Base-by-base conservation (phyloP, 2,329 filamentous ascomycete species). In the Pseudocercospora macadamiae region DNA sequence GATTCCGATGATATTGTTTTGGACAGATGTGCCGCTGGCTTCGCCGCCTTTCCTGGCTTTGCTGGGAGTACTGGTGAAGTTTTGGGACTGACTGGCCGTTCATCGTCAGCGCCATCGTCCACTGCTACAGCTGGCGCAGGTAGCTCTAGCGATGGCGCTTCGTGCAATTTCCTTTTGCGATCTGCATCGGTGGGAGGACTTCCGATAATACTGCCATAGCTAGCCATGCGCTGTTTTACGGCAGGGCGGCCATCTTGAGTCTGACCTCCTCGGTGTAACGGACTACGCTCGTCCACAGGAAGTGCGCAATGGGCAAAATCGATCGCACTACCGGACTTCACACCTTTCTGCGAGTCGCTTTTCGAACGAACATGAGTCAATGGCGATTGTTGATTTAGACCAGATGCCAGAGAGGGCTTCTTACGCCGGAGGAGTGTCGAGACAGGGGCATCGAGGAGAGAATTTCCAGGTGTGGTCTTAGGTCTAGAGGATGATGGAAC, bases 131-230 rank as follows among this genome's bases (percentile, higher is more conserved):
- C 86, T 25, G 87, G 85, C 57, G 82, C 85, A 3, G 87, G 87
- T 14, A 89, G 78, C 65, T 84, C 79, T 18, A 89, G 77, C 0
- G 79, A 80, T 14, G 81, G 80, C 26, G 81, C 77, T 19, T 71
- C 54, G 16, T 49, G 59, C 18, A 66, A 30, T 55, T 63, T 72
- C 51, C 55, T 26, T 34, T 60, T 34, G 14, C 59, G 44, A 18
- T 54, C 49, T 44, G 58, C 44, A 51, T 49, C 57, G 34, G 59
- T 54, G 7, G 80, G 80, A 1, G 83, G 83, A 25, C 82, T 83
- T 6, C 81, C 80, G 8, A 86, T 74, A 65, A 89, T 87, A 69
- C 86, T 88, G 45, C 86, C 86, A 78, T 89, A 89, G 63, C 79
- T 80, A 32, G 77, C 80, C 65, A 81, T 68, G 14, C 69, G 67